Base-by-base conservation (phyloP, 208 protist genomes). In the Novymonas esmeraldas region DNA sequence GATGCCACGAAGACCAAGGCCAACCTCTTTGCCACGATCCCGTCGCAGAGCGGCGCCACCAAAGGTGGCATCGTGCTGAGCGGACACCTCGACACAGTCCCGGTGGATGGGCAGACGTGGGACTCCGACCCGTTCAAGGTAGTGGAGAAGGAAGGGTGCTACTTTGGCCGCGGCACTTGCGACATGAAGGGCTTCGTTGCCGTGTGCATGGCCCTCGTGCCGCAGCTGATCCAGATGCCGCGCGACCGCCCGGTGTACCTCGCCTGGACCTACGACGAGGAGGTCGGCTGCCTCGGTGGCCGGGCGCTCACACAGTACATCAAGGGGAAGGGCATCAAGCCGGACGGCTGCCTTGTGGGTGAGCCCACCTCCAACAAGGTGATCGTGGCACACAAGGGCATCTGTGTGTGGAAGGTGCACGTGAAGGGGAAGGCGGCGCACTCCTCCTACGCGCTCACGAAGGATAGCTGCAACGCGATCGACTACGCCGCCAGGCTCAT, bases 121-220 rank as follows among this genome's bases (percentile, higher is more conserved):
- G 62, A 83, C 58, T 82, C 52, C 16, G 70, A 85, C 41, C 73
- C 81, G 11, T 83, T 84, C 26, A 66, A 66, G 41, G 44, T 79
- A 6, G 73, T 70, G 6, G 64, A 70, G 20, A 73, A 73, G n/a
- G 73, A 62, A 2, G 76, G 70, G 14, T 51, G 52, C 20, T 70
- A 82, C 14, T 89, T 79, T 60, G 76, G 78, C n/a, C 64, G 82
- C 26, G 76, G 82, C 49, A 84, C 82, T 26, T 83, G 76, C 50
- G 80, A 89, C 50, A 82, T 83, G 76, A 92, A 85, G 64, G 77
- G 75, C 13, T 85, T 86, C 50, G 76, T 85, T 39, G 77, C 76
- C 1, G 83, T 84, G 16, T 76, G 75, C 50, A 85, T 88, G 76
- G 81, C 71, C 0, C 71, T 84, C 16, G 76, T 76, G 14, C 78